Evolutionary conservation across 2,329 filamentous ascomycete genomes (phyloP).

Genomic region (Lomentospora prolificans): DNA sequence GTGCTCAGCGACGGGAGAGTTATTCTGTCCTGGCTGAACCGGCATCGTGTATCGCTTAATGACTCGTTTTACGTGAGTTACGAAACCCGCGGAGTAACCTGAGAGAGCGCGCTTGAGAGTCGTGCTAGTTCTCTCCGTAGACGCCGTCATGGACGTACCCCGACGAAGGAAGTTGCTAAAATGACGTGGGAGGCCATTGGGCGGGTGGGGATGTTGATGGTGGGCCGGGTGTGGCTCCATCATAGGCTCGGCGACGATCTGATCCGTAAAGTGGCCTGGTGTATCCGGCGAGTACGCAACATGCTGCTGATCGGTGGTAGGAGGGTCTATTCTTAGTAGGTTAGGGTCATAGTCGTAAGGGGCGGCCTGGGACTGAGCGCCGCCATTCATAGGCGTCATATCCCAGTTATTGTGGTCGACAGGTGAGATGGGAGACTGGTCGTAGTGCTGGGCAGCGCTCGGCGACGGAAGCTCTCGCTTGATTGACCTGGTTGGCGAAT

Average conservation of each 20-base stretch:
- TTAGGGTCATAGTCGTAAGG: neutral
- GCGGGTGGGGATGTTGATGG: neutral
- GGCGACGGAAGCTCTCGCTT: conserved; percentile 6
- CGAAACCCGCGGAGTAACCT: conserved; percentile 22
- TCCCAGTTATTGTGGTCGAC: neutral
- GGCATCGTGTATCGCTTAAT: conserved; percentile 29
- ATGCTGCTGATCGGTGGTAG: neutral
- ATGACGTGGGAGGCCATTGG: neutral
- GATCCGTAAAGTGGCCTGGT: neutral
- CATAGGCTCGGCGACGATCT: conserved; percentile 1
- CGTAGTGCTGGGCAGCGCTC: neutral
- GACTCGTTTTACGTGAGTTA: conserved; percentile 26
- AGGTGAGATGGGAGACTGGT: neutral
- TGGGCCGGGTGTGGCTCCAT: neutral
- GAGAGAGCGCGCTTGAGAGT: conserved; percentile 24
- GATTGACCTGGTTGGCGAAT: conserved; percentile 25
- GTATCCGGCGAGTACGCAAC: neutral
- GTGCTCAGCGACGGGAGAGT: conserved; percentile 1
- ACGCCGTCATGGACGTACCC: conserved; percentile 26
- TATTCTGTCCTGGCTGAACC: conserved; percentile 9
- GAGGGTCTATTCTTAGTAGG: neutral
- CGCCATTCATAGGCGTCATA: neutral
- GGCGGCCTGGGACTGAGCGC: neutral
- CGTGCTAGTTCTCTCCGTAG: conserved; percentile 27
- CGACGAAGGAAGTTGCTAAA: conserved; percentile 21